These are phyloP conservation scores for Blastocystis sp. DNA, from an alignment of 352 stramenopile genomes.

Conservation along the genomic window DNA sequence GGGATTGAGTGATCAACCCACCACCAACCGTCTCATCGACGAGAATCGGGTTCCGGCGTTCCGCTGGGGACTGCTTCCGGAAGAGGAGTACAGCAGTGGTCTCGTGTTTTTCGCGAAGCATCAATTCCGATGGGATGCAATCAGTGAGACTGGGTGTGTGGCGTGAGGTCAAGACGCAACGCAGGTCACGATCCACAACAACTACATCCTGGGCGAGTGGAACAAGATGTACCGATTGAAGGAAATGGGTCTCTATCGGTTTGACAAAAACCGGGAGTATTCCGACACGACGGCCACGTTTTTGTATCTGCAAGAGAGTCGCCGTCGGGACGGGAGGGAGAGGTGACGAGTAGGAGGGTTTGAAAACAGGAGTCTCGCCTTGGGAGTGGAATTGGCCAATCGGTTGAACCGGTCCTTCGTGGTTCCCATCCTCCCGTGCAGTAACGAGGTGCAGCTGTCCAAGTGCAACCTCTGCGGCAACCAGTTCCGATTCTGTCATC, in stretches of 20 bases:
- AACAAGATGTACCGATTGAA: constrained; percentile 65
- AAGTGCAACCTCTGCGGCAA: constrained; percentile 57
- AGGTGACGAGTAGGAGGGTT: background rate
- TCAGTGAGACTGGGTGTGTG: background rate
- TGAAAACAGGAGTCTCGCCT: background rate
- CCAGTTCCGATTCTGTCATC: constrained; percentile 5
- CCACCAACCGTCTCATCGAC: background rate
- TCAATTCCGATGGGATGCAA: constrained; percentile 54
- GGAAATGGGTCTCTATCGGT: constrained; percentile 50
- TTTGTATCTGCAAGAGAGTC: background rate
- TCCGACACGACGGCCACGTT: background rate
- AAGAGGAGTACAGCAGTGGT: constrained; percentile 16
- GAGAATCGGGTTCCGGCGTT: constrained; percentile 4
- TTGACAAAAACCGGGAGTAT: constrained; percentile 36
- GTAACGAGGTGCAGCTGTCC: background rate
- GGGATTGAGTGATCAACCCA: constrained; percentile 40
- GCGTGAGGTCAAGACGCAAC: background rate
- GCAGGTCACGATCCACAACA: constrained; percentile 61
- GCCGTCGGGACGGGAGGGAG: background rate
- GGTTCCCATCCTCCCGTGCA: constrained; percentile 9
- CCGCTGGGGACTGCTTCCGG: constrained; percentile 44
- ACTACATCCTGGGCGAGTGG: constrained; percentile 24
- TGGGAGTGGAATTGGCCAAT: constrained; percentile 29
- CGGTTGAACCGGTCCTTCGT: constrained; percentile 36
- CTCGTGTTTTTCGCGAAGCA: constrained; percentile 35